Evolutionary conservation across 2,329 filamentous ascomycete species (phyloP).

Genomic region (Neofusicoccum parvum): DNA sequence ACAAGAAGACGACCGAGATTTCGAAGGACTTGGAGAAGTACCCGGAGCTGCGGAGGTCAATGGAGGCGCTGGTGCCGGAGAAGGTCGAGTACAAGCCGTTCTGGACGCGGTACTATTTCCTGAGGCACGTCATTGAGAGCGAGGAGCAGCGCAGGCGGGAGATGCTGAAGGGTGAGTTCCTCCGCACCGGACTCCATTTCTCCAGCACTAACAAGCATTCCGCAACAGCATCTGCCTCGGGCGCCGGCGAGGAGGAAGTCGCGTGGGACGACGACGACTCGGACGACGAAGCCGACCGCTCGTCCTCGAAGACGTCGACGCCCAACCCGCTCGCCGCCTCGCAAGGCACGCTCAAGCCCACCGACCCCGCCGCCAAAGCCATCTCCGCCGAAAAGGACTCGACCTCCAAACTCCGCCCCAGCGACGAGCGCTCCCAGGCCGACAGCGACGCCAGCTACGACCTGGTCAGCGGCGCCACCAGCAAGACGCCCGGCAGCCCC

Average conservation of each 20-base stretch:
- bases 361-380: conserved; percentile 24
- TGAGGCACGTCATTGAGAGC: conserved; percentile 88
- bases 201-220: neutral
- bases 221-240: conserved; percentile 23
- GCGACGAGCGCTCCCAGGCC: conserved; percentile 75
- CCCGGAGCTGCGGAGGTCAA: conserved; percentile 78
- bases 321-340: conserved; percentile 32
- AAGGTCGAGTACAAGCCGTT: conserved; percentile 86
- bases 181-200: neutral
- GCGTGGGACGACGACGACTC: conserved; percentile 65
- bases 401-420: conserved; percentile 60
- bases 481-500: conserved; percentile 71
- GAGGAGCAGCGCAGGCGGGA: conserved; percentile 88
- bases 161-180: conserved; percentile 76
- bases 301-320: conserved; percentile 24
- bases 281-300: conserved; percentile 22
- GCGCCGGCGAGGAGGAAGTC: conserved; percentile 70
- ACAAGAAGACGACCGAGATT: conserved; percentile 82
- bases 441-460: conserved; percentile 97
- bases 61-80: conserved; percentile 96
- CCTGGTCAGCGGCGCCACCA: conserved; percentile 75
- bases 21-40: conserved; percentile 81
- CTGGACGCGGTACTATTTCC: conserved; percentile 94
- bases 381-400: conserved; percentile 27
- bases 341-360: conserved; percentile 43